These are phyloP conservation scores for Blumeria graminis DNA, from an alignment of 2,329 filamentous ascomycete genomes.

Conservation along the genomic window DNA sequence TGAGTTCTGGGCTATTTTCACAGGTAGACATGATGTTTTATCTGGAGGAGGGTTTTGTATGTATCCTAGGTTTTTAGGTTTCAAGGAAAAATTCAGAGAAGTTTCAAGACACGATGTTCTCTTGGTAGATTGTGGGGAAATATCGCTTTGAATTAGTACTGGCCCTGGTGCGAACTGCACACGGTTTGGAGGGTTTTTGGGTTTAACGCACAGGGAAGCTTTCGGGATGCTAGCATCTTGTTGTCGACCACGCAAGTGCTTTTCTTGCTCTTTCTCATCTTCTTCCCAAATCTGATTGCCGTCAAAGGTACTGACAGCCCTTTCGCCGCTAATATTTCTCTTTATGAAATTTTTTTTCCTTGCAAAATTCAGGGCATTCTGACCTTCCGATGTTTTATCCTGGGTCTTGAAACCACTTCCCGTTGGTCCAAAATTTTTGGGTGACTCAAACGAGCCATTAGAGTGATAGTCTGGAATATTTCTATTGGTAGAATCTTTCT, in stretches of 20 bases:
- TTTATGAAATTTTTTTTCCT: conserved; percentile 11
- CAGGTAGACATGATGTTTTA: neutral
- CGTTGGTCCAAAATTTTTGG: neutral
- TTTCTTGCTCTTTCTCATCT: conserved; percentile 27
- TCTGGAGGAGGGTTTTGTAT: conserved; percentile 30
- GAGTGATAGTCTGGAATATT: neutral
- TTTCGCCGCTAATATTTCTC: conserved; percentile 45
- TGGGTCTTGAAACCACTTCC: neutral
- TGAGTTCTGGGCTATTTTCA: conserved; percentile 2
- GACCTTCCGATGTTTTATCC: too few relatives aligned
- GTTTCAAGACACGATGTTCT: conserved; percentile 39
- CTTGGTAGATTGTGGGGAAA: conserved; percentile 19
- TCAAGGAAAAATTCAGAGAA: conserved; percentile 58
- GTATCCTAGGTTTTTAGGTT: conserved; percentile 62
- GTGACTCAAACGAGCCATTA: neutral
- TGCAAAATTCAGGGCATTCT: neutral
- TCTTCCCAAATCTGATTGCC: conserved; percentile 80
- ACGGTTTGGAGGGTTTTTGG: conserved; percentile 39
- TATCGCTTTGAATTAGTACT: conserved; percentile 21
- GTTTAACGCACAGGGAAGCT: conserved; percentile 29
- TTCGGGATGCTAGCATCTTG: conserved; percentile 13
- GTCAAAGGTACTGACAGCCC: conserved; percentile 34
- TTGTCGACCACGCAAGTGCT: conserved; percentile 6
- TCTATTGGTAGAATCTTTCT: neutral
- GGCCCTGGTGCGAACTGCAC: conserved; percentile 23